Percentiles rank a stretch among this genome's conserved stretches.
These are phyloP conservation scores for Cutaneotrichosporon mucoides DNA, from an alignment of 1,284 basidiomycete species.

Conservation along the genomic window DNA sequence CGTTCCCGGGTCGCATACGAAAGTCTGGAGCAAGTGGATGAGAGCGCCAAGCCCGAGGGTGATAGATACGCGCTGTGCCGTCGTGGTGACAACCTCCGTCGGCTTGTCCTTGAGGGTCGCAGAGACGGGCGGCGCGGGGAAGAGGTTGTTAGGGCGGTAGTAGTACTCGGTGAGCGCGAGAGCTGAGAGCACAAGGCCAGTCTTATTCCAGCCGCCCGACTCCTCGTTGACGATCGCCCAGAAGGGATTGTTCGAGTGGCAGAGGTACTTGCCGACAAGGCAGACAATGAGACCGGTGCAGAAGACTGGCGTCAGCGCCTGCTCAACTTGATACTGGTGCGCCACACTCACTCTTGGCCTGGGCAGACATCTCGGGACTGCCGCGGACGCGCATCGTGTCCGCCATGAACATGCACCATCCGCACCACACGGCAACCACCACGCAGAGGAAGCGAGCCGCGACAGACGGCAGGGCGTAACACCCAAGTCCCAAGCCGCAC, in stretches of 20 bases:
- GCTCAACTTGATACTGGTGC: too few species aligned
- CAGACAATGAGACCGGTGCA: slow-evolving; percentile 65
- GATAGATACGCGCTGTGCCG: slow-evolving; percentile 16
- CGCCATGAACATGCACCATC: slow-evolving; percentile 56
- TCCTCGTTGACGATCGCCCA: slow-evolving; percentile 71
- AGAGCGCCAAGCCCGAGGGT: slow-evolving; percentile 65
- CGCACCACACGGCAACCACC: slow-evolving; percentile 55
- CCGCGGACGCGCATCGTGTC: slow-evolving; percentile 56
- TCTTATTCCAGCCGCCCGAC: slow-evolving; percentile 69
- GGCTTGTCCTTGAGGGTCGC: slow-evolving; percentile 15
- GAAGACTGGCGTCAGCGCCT: slow-evolving; percentile 53
- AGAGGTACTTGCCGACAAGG: slow-evolving; percentile 70
- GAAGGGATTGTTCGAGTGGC: slow-evolving; percentile 78
- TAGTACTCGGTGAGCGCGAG: slow-evolving; percentile 41
- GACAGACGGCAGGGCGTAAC: slow-evolving; percentile 59
- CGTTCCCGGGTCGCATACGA: slow-evolving; percentile 74
- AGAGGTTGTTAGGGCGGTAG: slow-evolving; percentile 33
- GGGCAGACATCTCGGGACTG: slow-evolving; percentile 49
- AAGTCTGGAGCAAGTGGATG: slow-evolving; percentile 71
- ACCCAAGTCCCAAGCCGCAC: slow-evolving; percentile 57
- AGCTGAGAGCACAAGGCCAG: slow-evolving; percentile 54
- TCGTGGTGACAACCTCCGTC: slow-evolving; percentile 11
- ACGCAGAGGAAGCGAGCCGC: slow-evolving; percentile 59
- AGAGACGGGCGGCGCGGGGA: slow-evolving; percentile 30
- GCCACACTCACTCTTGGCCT: slow-evolving; percentile 57